phyloP scores from a whole-genome alignment of 2,329 filamentous ascomycete genomes.

The Pseudogymnoascus sp. region DNA sequence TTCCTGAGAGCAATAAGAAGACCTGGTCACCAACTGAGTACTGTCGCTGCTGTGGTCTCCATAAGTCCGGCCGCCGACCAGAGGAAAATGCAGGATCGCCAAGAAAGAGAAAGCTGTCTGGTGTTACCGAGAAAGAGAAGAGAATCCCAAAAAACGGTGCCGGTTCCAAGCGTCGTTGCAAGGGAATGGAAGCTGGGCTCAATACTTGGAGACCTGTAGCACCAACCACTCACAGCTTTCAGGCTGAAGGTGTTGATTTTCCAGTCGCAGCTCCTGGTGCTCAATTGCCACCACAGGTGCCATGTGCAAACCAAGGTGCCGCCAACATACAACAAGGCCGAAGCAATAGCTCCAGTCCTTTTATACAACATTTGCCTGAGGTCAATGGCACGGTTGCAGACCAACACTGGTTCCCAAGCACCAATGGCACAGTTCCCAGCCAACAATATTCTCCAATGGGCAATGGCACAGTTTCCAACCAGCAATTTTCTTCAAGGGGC shows the following conservation, averaged over 20 bases:
- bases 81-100: background rate
- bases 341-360: background rate
- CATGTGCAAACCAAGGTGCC: background rate
- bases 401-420: background rate
- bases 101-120: background rate
- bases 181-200: background rate
- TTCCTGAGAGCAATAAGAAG: background rate
- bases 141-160: background rate
- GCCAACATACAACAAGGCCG: background rate
- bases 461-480: background rate
- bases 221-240: background rate
- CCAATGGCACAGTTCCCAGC: background rate
- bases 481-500: background rate
- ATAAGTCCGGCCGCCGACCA: background rate
- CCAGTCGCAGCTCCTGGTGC: background rate
- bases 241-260: background rate
- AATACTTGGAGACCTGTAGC: background rate
- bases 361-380: background rate
- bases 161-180: background rate
- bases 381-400: background rate
- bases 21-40: background rate
- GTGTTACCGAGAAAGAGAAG: background rate
- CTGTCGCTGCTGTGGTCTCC: background rate
- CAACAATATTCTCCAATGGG: background rate
- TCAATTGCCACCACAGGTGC: background rate